Conservation (phyloP, 495 filamentous ascomycete species). For the Daldinia bambusicola region DNA sequence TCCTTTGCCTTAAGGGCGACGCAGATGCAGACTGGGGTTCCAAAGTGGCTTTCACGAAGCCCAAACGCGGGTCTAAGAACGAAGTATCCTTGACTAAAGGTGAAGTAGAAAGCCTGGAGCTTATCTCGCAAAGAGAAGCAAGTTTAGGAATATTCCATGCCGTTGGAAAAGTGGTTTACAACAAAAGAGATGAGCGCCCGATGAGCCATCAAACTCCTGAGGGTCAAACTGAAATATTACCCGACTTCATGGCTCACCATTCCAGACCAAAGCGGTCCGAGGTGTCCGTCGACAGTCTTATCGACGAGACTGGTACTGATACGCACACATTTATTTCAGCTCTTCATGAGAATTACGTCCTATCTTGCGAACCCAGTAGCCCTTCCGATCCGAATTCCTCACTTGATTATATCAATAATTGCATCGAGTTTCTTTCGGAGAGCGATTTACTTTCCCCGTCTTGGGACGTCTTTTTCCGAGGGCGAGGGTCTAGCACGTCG, state of each 20-base stretch:
- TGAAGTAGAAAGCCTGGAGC: conserved; percentile 75
- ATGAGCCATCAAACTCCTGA: conserved; percentile 45
- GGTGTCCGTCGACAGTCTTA: conserved; percentile 76
- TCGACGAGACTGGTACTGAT: conserved; percentile 91
- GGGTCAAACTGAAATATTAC: conserved; percentile 60
- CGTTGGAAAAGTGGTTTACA: conserved; percentile 93
- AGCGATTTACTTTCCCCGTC: conserved; percentile 80
- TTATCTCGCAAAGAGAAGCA: conserved; percentile 85
- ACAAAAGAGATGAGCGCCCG: conserved; percentile 73
- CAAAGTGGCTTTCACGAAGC: conserved; percentile 68
- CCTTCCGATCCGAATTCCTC: conserved; percentile 58
- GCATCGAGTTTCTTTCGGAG: conserved; percentile 86
- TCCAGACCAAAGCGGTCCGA: conserved; percentile 73
- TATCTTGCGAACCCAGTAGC: conserved; percentile 76
- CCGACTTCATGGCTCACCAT: conserved; percentile 69
- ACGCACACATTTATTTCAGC: conserved; percentile 88
- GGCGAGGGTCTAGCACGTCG: conserved; percentile 53
- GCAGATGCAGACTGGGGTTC: conserved; percentile 72
- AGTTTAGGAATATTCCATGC: conserved; percentile 95
- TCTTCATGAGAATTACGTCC: conserved; percentile 91
- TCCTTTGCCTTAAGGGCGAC: conserved; percentile 83
- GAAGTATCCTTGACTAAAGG: conserved; percentile 70
- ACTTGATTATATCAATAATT: conserved; percentile 75
- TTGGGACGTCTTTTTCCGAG: conserved; percentile 64
- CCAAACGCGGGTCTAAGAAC: conserved; percentile 66